Evolutionary conservation across 2,329 filamentous ascomycete species (phyloP), one percentile per base, ranked within the genome.

Genomic region (Alternaria brassicae): DNA sequence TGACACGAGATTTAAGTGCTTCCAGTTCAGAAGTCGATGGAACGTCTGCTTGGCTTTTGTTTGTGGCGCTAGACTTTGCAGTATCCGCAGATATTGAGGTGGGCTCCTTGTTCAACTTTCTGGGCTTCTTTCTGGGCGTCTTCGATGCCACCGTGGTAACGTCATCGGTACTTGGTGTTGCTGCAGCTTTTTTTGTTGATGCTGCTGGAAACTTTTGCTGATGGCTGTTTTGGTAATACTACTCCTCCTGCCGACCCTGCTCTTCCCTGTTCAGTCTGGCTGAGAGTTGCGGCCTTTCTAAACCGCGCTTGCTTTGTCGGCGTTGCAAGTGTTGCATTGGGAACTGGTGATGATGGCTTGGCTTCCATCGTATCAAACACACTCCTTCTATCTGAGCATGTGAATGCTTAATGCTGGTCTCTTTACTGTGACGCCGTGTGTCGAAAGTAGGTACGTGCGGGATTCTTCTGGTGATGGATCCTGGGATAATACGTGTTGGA

Each of bases 21-120:
- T 77, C 73, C 15, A 78, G 66, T 40, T 78, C 75, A 30, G 57
- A 56, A 19, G 57, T 48, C 3, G 68, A 65, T 27, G 70, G 60
- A 4, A 60, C 47, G 23, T 66, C 57, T 4, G 60, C 17, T 19
- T 53, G 0, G 9, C 34, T 2, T 25, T 53, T 48, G 41, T 27
- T 54, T 12, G 51, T 13, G 7, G 40, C 36, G 2, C 41, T 17
- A 23, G 62, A 10, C 17, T 55, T 48, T 12, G 61, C n/a, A 37
- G 37, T 47, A 28, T 53, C 13, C 55, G 32, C 15, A 44, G 27
- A 4, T 52, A 27, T 45, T 28, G 67, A 45, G 1, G 65, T 48
- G 5, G 70, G 66, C 15, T 76, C 73, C 59, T 70, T 72, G 56
- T 74, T 77, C 13, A 78, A 54, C 48, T 78, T 78, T 19, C 75